phyloP scores from a whole-genome alignment of 2,329 filamentous ascomycete genomes.

The Dothidotthia symphoricarpi region DNA sequence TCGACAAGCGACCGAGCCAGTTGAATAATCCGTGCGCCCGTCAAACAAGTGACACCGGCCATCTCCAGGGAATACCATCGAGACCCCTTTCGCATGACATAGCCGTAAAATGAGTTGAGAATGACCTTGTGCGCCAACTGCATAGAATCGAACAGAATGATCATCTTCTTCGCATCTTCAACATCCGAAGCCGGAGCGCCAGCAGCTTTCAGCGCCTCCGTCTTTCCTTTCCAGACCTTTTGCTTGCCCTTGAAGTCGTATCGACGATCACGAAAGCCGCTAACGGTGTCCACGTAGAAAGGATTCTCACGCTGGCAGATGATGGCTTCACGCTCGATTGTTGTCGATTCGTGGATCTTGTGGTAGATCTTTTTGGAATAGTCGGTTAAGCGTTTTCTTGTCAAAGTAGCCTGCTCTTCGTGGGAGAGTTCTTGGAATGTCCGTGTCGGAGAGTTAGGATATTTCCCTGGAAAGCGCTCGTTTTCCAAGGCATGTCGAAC shows the following conservation, averaged over 20 bases:
- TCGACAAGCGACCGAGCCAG: slow-evolving; percentile 92
- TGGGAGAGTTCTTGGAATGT: slow-evolving; percentile 76
- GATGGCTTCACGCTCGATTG: slow-evolving; percentile 90
- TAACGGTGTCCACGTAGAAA: slow-evolving; percentile 96
- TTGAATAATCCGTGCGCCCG: slow-evolving; percentile 94
- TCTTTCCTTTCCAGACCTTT: slow-evolving; percentile 98
- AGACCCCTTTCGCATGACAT: slow-evolving; percentile 98
- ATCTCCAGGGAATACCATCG: slow-evolving; percentile 99
- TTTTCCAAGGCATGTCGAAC: slow-evolving; percentile 88
- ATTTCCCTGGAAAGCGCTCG: slow-evolving; percentile 83
- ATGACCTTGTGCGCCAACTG: slow-evolving; percentile 99
- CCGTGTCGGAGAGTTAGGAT: slow-evolving; percentile 65
- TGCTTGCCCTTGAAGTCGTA: slow-evolving; percentile 99
- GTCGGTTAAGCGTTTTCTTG: slow-evolving; percentile 83
- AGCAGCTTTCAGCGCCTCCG: slow-evolving; percentile 77
- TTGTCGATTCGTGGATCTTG: slow-evolving; percentile 95
- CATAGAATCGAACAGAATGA: slow-evolving; percentile 89
- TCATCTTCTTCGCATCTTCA: slow-evolving; percentile 98
- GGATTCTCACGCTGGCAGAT: slow-evolving; percentile 98
- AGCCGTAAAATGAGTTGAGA: slow-evolving; percentile 97
- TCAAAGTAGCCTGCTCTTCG: slow-evolving; percentile 77
- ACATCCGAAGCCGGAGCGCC: slow-evolving; percentile 75
- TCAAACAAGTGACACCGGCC: slow-evolving; percentile 97
- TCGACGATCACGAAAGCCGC: slow-evolving; percentile 90
- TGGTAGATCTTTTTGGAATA: slow-evolving; percentile 99